A percentile compares a stretch with the other conserved stretches of the same genome.
Evolutionary conservation across 306 rosid species (phyloP).

Genomic region (Pueraria montana): DNA sequence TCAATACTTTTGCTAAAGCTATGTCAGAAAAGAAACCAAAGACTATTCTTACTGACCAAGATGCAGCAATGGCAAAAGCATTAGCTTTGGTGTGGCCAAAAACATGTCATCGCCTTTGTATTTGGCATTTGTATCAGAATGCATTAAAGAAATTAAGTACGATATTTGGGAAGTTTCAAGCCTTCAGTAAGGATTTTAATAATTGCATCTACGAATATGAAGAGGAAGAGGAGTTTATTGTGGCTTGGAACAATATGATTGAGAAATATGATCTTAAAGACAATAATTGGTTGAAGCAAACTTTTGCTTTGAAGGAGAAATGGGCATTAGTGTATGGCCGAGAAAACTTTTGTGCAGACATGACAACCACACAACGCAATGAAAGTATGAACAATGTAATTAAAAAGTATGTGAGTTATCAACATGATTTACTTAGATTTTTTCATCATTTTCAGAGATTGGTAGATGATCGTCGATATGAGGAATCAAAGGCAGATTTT

Average conservation of each 20-base stretch:
- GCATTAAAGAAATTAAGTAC: too few species aligned
- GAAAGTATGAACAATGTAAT: neutral
- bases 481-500: neutral
- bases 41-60: too few species aligned
- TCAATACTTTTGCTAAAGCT: too few species aligned
- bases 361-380: neutral
- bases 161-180: too few species aligned
- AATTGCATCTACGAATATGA: too few species aligned
- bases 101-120: too few species aligned
- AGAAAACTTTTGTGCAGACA: neutral
- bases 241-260: neutral
- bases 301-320: slow-evolving; percentile 15
- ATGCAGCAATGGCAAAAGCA: too few species aligned
- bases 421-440: neutral
- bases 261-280: neutral
- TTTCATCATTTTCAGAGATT: neutral
- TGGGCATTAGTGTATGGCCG: slow-evolving; percentile 7
- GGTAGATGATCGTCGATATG: neutral
- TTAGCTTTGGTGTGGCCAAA: too few species aligned
- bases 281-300: neutral
- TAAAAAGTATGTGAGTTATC: neutral
- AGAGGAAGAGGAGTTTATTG: neutral
- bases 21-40: too few species aligned
- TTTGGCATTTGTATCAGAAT: too few species aligned
- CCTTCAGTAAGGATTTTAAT: too few species aligned